Evolutionary conservation across 176 grass and related monocot species (phyloP).

Genomic region (Avena sativa): DNA sequence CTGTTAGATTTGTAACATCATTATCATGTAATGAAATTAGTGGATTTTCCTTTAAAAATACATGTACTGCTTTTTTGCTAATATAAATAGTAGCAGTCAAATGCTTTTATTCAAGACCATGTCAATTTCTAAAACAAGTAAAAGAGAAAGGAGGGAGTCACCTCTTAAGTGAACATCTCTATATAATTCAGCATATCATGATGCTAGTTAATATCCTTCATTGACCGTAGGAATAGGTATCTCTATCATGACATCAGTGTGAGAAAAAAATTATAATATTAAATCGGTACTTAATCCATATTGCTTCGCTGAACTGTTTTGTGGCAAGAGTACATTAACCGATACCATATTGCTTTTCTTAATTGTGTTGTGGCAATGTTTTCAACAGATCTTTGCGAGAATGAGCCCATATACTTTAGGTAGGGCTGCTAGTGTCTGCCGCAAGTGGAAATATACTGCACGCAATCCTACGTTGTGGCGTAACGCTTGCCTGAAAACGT

Average conservation of each 20-base stretch:
- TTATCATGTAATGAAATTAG: neutral
- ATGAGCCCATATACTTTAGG: slow-evolving; percentile 86
- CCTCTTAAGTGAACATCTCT: slow-evolving; percentile 7
- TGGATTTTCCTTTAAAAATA: neutral
- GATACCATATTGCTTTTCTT: slow-evolving; percentile 8
- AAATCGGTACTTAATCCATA: slow-evolving; percentile 7
- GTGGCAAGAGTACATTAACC: slow-evolving; percentile 5
- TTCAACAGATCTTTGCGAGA: slow-evolving; percentile 79
- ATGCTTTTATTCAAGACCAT: slow-evolving; percentile 1
- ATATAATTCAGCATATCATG: slow-evolving; percentile 13
- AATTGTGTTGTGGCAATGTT: slow-evolving; percentile 18
- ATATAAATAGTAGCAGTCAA: neutral
- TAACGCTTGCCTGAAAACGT: slow-evolving; percentile 78
- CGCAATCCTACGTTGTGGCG: slow-evolving; percentile 88
- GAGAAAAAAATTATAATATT: slow-evolving; percentile 20
- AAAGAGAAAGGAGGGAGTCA: neutral
- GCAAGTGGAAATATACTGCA: slow-evolving; percentile 91
- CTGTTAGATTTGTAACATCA: neutral
- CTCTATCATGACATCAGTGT: slow-evolving; percentile 17
- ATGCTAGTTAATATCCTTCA: slow-evolving; percentile 7
- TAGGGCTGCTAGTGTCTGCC: slow-evolving; percentile 85
- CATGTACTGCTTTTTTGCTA: neutral
- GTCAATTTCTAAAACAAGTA: neutral
- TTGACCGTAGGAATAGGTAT: slow-evolving; percentile 11
- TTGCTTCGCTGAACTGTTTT: slow-evolving; percentile 6